A percentile compares a stretch with the other conserved stretches of the same genome.
These are phyloP conservation scores for Moesziomyces antarcticus DNA, from an alignment of 1,284 basidiomycete species.

Conservation along the genomic window DNA sequence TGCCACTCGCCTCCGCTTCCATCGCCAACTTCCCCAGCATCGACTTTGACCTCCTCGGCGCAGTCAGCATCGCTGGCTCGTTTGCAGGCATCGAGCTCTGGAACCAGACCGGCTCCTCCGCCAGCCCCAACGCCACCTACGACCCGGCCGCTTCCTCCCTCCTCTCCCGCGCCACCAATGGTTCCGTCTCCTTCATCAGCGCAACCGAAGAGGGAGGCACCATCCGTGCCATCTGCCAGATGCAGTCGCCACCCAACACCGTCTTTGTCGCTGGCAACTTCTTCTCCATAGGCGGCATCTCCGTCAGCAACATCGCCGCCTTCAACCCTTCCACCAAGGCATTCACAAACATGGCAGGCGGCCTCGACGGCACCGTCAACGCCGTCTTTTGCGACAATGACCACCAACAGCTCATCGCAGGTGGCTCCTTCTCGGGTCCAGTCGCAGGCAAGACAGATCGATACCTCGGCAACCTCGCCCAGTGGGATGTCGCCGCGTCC, in stretches of 20 bases:
- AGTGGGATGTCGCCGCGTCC: conserved; percentile 77
- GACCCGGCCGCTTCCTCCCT: conserved; percentile 54
- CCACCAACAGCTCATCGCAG: conserved; percentile 81
- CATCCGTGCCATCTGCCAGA: conserved; percentile 65
- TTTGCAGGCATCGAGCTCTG: conserved; percentile 60
- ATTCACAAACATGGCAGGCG: conserved; percentile 48
- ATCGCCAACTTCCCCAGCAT: conserved; percentile 54
- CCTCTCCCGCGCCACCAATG: conserved; percentile 55
- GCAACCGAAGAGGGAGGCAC: conserved; percentile 64
- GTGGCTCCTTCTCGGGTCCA: conserved; percentile 78
- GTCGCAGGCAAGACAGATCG: conserved; percentile 62
- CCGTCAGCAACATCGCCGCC: conserved; percentile 58
- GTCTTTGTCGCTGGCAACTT: conserved; percentile 68
- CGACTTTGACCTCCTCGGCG: conserved; percentile 62
- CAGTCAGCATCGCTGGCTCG: conserved; percentile 58
- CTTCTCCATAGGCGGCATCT: conserved; percentile 53
- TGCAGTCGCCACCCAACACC: conserved; percentile 34
- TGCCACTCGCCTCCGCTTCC: conserved; percentile 25
- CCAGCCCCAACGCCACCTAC: conserved; percentile 48
- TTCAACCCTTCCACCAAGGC: conserved; percentile 45
- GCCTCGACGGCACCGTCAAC: conserved; percentile 75
- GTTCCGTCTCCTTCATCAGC: conserved; percentile 59
- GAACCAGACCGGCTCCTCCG: conserved; percentile 48
- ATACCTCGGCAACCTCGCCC: conserved; percentile 76
- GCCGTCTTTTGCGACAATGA: conserved; percentile 84